phyloP scores from a whole-genome alignment of 1,139 yeast species.

The Pichia sp. region DNA sequence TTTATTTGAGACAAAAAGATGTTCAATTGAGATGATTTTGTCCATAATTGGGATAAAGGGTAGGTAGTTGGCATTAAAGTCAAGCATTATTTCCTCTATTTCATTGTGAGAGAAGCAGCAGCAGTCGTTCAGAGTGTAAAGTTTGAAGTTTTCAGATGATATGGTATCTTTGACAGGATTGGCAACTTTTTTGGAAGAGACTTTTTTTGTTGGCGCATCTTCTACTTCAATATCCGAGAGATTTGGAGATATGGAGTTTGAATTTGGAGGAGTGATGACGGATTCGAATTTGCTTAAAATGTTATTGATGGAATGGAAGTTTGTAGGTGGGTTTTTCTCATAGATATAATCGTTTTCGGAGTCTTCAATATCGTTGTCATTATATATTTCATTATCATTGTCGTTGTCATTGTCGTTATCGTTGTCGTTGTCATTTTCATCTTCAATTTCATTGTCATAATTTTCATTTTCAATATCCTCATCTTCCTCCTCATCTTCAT shows the following conservation, averaged over 20 bases:
- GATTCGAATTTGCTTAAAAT: slow-evolving; percentile 13
- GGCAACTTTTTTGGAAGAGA: not conserved
- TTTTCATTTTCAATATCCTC: not conserved
- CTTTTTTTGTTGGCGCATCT: not conserved
- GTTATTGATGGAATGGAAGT: slow-evolving; percentile 6
- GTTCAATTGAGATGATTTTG: slow-evolving; percentile 22
- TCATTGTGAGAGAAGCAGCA: slow-evolving; percentile 13
- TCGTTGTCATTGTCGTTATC: not conserved
- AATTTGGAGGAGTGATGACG: slow-evolving; percentile 10
- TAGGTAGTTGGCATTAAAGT: slow-evolving; percentile 23
- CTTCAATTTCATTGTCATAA: not conserved
- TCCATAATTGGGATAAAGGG: slow-evolving; percentile 26
- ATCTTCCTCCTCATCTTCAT: not conserved
- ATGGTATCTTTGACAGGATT: not conserved
- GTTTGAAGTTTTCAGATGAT: not conserved
- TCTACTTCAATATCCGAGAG: slow-evolving; percentile 2
- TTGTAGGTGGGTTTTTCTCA: not conserved
- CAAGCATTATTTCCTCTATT: slow-evolving; percentile 12
- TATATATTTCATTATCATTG: not conserved
- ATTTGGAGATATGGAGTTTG: slow-evolving; percentile 8
- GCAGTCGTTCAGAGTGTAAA: slow-evolving; percentile 5
- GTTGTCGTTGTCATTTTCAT: not conserved
- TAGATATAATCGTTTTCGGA: not conserved
- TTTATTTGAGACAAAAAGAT: slow-evolving; percentile 20
- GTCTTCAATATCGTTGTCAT: not conserved